A percentile compares a stretch with the other conserved stretches of the same genome.
phyloP scores from a whole-genome alignment of 1,284 basidiomycete species.

The Ganoderma boninense region DNA sequence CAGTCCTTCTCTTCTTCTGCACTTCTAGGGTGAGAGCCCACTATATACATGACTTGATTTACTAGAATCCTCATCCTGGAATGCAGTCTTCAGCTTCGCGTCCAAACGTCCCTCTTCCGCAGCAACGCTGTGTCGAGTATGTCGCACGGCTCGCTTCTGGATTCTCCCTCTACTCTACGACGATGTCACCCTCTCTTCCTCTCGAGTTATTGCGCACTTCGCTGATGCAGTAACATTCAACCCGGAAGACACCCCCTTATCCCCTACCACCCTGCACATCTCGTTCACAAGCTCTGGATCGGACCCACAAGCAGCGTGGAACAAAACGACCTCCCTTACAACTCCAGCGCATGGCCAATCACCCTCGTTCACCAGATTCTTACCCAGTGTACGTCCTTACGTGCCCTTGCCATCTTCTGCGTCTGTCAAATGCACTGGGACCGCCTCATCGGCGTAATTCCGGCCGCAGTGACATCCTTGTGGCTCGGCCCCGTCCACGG shows the following conservation, averaged over 20 bases:
- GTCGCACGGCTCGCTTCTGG: conserved; percentile 41
- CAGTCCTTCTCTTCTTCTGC: not conserved
- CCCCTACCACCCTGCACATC: conserved; percentile 22
- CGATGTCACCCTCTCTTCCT: conserved; percentile 41
- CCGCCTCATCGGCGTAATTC: conserved; percentile 43
- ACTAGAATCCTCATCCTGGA: not conserved
- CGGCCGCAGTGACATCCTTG: conserved; percentile 42
- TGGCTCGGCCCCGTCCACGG: conserved; percentile 48
- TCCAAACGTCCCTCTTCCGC: conserved; percentile 14
- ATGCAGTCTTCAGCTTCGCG: not conserved
- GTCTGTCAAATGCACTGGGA: conserved; percentile 45
- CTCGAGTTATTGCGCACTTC: conserved; percentile 41
- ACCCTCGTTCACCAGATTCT: conserved; percentile 46
- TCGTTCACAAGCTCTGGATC: conserved; percentile 45
- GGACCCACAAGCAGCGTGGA: conserved; percentile 36
- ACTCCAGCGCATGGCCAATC: conserved; percentile 44
- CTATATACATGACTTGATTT: too few species aligned
- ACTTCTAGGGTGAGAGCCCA: not conserved
- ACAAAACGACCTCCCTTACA: conserved; percentile 43
- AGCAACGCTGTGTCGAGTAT: conserved; percentile 39
- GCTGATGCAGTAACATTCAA: conserved; percentile 18
- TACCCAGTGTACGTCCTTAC: conserved; percentile 38
- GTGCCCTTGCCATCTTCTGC: conserved; percentile 41
- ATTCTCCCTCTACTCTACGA: conserved; percentile 45
- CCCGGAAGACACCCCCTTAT: conserved; percentile 28